These are phyloP conservation scores for Calycina herbarum DNA, from an alignment of 2,329 filamentous ascomycete species.

Conservation along the genomic window DNA sequence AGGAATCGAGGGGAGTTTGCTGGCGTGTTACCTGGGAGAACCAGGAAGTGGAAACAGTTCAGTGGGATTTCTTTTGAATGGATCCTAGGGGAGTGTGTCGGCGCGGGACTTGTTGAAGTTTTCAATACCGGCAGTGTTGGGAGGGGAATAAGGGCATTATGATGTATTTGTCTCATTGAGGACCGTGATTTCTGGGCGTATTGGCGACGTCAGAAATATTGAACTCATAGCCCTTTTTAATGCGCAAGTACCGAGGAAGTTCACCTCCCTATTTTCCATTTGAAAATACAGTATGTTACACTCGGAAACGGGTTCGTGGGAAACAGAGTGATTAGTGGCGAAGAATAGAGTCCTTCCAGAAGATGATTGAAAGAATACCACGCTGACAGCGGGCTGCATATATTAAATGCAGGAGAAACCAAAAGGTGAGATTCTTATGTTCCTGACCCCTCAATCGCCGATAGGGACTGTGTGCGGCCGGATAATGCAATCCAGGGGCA, in stretches of 20 bases:
- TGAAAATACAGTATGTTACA: no score
- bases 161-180: conserved; percentile 9
- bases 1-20: conserved; percentile 54
- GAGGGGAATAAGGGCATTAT: conserved; percentile 54
- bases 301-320: no score
- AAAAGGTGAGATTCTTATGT: not conserved
- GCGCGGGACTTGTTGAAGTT: conserved; percentile 67
- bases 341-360: not conserved
- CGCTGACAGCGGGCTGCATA: conserved; percentile 1
- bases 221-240: no score
- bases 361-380: not conserved
- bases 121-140: conserved; percentile 78
- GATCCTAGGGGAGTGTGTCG: conserved; percentile 70
- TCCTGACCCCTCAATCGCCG: not conserved
- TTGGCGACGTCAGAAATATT: no score
- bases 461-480: not conserved
- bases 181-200: no score
- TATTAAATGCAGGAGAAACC: not conserved
- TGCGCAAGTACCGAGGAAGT: no score
- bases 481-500: not conserved
- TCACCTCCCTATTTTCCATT: no score
- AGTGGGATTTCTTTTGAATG: conserved; percentile 70
- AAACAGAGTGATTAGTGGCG: no score
- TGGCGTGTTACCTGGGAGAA: conserved; percentile 60
- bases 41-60: conserved; percentile 70